Base-by-base conservation (phyloP, 805 yeast genomes). In the Lachancea fermentati region DNA sequence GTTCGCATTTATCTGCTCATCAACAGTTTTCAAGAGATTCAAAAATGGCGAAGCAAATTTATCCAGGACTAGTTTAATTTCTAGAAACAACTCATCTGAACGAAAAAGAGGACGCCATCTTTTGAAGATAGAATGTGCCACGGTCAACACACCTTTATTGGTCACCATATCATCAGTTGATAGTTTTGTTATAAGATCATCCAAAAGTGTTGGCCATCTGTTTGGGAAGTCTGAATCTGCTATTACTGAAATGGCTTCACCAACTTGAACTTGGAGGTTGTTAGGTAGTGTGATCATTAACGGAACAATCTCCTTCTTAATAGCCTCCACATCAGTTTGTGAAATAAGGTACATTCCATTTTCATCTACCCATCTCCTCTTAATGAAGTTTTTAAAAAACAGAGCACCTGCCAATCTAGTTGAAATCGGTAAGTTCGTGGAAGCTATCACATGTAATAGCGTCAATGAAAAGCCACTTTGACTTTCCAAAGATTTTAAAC, bases 141-240 rank as follows among this genome's bases (percentile, higher is more conserved):
- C 97, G 7, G 79, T 74, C 42, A 94, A 67, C 4, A 94, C 89
- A 39, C 96, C 95, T 51, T 81, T 84, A 60, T 88, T 87, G 38
- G 78, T 73, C 11, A 72, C 69, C 72, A 84, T 76, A 55, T 86
- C 87, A n/a, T 72, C 73, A 3, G 62, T 54, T 2, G 81, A 74
- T 34, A 93, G 68, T 55, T 79, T 80, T 1, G 69, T 54, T 0
- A 88, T 85, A 45, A 93, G 70, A 41, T 81, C 83, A 50, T 83
- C 86, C 25, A 87, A 68, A 45, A 93, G 71, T 37, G 74, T 72
- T 1, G 79, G 78, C 99, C 99, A 93, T 37, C 79, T 69, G 30
- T 83, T 82, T 1, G 98, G 98, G 66, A 93, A 93, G 60, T 93
- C 99, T 43, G 88, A 80, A 59, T 89, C 96, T 3, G 99, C 98